Evolutionary conservation across 2,329 filamentous ascomycete species (phyloP), one percentile per base, ranked within the genome.

Genomic region (Trichoderma oligosporum): DNA sequence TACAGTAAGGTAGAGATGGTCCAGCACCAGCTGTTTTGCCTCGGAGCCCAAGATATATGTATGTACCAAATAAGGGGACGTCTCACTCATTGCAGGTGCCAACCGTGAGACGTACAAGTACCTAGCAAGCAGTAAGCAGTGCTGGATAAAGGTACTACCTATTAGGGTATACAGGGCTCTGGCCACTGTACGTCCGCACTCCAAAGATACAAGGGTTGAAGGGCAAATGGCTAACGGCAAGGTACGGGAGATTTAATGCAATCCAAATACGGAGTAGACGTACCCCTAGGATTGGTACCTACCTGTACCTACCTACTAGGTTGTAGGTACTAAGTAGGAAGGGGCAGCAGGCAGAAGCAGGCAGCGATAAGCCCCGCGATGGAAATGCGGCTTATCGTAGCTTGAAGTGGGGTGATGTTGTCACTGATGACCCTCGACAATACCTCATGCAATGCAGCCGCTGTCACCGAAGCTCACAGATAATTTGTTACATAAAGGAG

Each of bases 321-420:
- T n/a, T n/a, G n/a, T n/a, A n/a, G n/a, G n/a, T n/a, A n/a, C n/a
- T n/a, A n/a, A n/a, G n/a, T n/a, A n/a, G n/a, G n/a, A n/a, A n/a
- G n/a, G n/a, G n/a, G n/a, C n/a, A n/a, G n/a, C 45, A 61, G 59
- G 59, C 59, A 59, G 59, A 51, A 38, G 51, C 46, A 55, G 44
- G 56, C 45, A 52, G 59, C 51, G 59, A 61, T 61, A 59, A 61
- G 51, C 59, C 46, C 27, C 45, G 29, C 52, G 39, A 38, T 41
- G 44, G 38, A 39, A n/a, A n/a, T n/a, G 25, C n/a, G 36, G 45
- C 59, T 59, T 59, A 59, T 59, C 51, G 59, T 25, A 60, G 58
- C 58, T 60, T 44, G 5, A n/a, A 11, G 56, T 58, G 58, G 58
- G 56, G 44, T 29, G 46, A 31, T 29, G 20, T 38, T 56, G 53